These are phyloP conservation scores for Pisolithus albus DNA, from an alignment of 768 basidiomycete genomes.

Conservation along the genomic window DNA sequence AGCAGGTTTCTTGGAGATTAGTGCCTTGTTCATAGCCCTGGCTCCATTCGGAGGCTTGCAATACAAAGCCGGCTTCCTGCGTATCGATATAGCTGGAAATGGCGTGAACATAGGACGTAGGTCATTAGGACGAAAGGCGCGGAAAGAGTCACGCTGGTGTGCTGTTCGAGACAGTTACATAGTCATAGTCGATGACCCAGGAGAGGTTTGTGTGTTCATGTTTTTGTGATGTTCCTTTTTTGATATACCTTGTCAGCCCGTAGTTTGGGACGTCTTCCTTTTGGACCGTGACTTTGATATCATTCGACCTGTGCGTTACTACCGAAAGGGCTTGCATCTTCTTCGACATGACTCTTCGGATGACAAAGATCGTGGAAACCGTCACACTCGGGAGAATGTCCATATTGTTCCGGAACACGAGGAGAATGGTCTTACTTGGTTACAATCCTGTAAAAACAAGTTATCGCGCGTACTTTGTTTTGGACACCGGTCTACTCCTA, in stretches of 20 bases:
- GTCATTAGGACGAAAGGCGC: conserved; percentile 50
- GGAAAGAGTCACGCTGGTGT: conserved; percentile 79
- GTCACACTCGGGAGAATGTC: conserved; percentile 14
- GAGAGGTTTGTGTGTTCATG: conserved; percentile 50
- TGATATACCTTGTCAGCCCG: conserved; percentile 39
- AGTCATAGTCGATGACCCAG: conserved; percentile 79
- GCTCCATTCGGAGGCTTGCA: conserved; percentile 80
- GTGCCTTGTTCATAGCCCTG: conserved; percentile 74
- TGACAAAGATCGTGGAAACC: conserved; percentile 17
- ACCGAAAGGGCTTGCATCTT: conserved; percentile 76
- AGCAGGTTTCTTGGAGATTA: conserved; percentile 86
- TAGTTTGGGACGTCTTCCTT: conserved; percentile 91
- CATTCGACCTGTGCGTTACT: conserved; percentile 83
- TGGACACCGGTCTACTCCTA: conserved; percentile 15
- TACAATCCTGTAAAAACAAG: conserved; percentile 43
- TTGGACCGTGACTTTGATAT: conserved; percentile 86
- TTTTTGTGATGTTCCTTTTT: neutral
- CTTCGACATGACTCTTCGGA: conserved; percentile 36
- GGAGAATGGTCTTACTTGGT: conserved; percentile 32
- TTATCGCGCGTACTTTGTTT: conserved; percentile 42
- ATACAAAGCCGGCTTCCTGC: conserved; percentile 84
- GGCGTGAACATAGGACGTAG: conserved; percentile 60
- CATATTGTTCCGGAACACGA: conserved; percentile 19
- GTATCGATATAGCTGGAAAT: conserved; percentile 46
- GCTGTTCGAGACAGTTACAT: conserved; percentile 88